Evolutionary conservation across 495 filamentous ascomycete species (phyloP).

Genomic region (Neurospora sp.): DNA sequence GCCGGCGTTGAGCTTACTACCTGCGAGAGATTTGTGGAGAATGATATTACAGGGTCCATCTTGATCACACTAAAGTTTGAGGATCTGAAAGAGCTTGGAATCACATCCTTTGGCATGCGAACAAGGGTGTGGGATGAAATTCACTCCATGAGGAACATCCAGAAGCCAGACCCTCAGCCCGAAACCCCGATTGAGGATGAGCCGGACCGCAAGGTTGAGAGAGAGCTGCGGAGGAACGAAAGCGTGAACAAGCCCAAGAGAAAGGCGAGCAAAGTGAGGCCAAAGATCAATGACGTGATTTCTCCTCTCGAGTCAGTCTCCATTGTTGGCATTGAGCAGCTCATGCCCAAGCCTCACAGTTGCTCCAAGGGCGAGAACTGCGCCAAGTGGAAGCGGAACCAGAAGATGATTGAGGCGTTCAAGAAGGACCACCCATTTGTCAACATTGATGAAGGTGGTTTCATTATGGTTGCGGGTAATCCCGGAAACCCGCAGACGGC

Average conservation of each 20-base stretch:
- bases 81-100: conserved; percentile 88
- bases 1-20: conserved; percentile 58
- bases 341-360: conserved; percentile 71
- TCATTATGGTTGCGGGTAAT: conserved; percentile 57
- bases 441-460: conserved; percentile 42
- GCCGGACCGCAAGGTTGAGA: conserved; percentile 32
- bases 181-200: conserved; percentile 48
- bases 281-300: conserved; percentile 51
- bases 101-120: conserved; percentile 86
- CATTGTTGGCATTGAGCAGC: conserved; percentile 84
- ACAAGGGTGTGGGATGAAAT: conserved; percentile 82
- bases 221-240: conserved; percentile 30
- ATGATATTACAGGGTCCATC: conserved; percentile 83
- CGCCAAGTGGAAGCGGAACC: conserved; percentile 64
- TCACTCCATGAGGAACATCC: conserved; percentile 53
- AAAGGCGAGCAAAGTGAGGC: conserved; percentile 33
- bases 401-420: conserved; percentile 56
- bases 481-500: conserved; percentile 62
- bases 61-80: conserved; percentile 80
- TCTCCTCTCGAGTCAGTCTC: conserved; percentile 74
- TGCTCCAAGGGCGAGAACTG: conserved; percentile 91
- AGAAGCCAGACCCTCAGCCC: conserved; percentile 42
- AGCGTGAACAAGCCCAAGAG: conserved; percentile 25
- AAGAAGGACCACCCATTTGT: conserved; percentile 59
- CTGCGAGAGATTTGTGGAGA: conserved; percentile 73